Evolutionary conservation across 106 monocot species (phyloP).

Genomic region (Dioscorea alata): DNA sequence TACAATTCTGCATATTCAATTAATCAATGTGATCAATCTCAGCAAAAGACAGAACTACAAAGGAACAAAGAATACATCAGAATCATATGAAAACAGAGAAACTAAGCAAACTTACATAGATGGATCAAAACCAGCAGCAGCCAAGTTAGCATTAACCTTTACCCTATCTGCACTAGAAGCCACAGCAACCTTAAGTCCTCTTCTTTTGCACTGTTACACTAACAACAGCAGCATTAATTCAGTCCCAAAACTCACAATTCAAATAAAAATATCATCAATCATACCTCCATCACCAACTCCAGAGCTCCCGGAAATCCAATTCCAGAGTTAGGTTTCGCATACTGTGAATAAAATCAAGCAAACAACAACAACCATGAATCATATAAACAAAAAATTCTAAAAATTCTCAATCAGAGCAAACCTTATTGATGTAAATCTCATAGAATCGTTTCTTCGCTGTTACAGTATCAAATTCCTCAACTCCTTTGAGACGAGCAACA

Average conservation of each 20-base stretch:
- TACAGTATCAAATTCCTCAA: conserved; percentile 54
- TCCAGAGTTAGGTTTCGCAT: conserved; percentile 83
- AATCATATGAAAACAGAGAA: too few relatives aligned
- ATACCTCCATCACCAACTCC: conserved; percentile 77
- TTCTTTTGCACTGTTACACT: conserved; percentile 56
- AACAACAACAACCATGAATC: not conserved
- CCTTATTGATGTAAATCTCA: conserved; percentile 93
- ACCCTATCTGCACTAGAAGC: conserved; percentile 94
- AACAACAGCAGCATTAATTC: not conserved
- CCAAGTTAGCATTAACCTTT: conserved; percentile 92
- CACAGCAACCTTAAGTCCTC: conserved; percentile 91
- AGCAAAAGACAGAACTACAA: too few relatives aligned
- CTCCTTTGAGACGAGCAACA: conserved; percentile 71
- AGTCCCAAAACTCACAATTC: not conserved
- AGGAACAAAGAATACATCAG: too few relatives aligned
- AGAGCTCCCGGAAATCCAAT: conserved; percentile 96
- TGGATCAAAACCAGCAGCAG: conserved; percentile 72
- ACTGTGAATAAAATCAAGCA: conserved; percentile 40
- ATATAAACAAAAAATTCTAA: not conserved
- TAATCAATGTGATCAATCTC: too few relatives aligned
- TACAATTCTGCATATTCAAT: too few relatives aligned
- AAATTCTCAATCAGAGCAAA: not conserved
- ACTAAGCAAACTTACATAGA: conserved; percentile 47
- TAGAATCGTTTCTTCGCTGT: conserved; percentile 83
- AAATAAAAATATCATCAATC: not conserved